These are phyloP conservation scores for Eremomyces bilateralis DNA, from an alignment of 495 filamentous ascomycete species.

Conservation along the genomic window DNA sequence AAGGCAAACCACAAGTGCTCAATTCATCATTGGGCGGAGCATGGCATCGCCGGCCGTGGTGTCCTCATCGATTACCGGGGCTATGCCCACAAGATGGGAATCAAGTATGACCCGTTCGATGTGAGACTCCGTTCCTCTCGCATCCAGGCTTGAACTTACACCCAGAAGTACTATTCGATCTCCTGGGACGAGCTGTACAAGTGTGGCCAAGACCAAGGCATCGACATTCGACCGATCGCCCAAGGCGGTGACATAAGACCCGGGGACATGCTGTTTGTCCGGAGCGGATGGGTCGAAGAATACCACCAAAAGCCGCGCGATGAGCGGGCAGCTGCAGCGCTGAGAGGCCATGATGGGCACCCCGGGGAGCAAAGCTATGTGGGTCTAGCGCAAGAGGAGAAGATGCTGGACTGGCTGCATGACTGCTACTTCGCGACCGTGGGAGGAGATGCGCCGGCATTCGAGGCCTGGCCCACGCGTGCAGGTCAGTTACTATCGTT, in stretches of 20 bases:
- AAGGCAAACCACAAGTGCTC: slow-evolving; percentile 28
- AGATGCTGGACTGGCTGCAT: slow-evolving; percentile 38
- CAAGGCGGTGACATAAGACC: slow-evolving; percentile 39
- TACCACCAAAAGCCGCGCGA: slow-evolving; percentile 24
- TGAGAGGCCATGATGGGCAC: slow-evolving; percentile 21
- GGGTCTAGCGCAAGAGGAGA: slow-evolving; percentile 34
- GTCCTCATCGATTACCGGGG: slow-evolving; percentile 34
- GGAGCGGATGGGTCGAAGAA: slow-evolving; percentile 40
- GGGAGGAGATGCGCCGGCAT: slow-evolving; percentile 35
- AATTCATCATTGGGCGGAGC: slow-evolving; percentile 27
- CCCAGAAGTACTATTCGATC: slow-evolving; percentile 30
- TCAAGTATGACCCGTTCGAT: slow-evolving; percentile 32
- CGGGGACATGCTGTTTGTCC: slow-evolving; percentile 45
- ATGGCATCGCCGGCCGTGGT: slow-evolving; percentile 34
- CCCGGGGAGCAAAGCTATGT: slow-evolving; percentile 24
- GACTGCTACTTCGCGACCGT: slow-evolving; percentile 45
- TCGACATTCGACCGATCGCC: slow-evolving; percentile 27
- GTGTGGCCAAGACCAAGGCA: slow-evolving; percentile 33
- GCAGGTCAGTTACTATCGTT: slow-evolving; percentile 11
- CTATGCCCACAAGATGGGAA: slow-evolving; percentile 25
- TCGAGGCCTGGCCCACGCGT: slow-evolving; percentile 36
- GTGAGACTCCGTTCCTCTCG: not conserved
- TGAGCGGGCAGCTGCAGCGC: slow-evolving; percentile 20
- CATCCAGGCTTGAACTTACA: not conserved
- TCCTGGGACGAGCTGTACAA: slow-evolving; percentile 31